Base-by-base conservation (phyloP, 2,329 filamentous ascomycete species). In the Penicillium sp. region DNA sequence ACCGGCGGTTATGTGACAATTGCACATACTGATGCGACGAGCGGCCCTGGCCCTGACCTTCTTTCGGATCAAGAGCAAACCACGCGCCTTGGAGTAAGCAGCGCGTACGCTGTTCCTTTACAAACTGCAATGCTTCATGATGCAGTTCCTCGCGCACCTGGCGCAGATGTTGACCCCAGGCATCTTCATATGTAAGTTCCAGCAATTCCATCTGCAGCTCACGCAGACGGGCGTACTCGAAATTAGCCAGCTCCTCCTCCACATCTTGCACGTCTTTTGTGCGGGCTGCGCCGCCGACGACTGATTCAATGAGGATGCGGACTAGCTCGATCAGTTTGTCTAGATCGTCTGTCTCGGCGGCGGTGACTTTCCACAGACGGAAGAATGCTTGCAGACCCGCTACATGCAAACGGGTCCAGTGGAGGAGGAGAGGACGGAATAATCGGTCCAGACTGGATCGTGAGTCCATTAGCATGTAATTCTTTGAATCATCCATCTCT, bases 31-130 rank as follows among this genome's bases (percentile, higher is more conserved):
- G 86, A 87, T 91, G 96, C 5, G 84, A 78, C 10, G 81, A 82
- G 3, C 72, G 71, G 48, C 73, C 80, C 65, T 63, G 76, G 61
- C 79, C 83, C 69, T 68, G 74, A n/a, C n/a, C n/a, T n/a, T n/a
- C n/a, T 67, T 72, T 77, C 62, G 75, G 82, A 73, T 76, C 72
- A 43, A 77, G 75, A 3, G 84, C 81, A 62, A 97, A 99, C 94
- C 94, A 99, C 9, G 89, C 87, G 6, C 94, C 94, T 62, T 91
- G 84, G 3, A 97, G 82, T 34, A 99, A 79, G 69, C 92, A 97
- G 50, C 94, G 84, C 57, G 97, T 90, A 33, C 94, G 87, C 73
- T 99, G 94, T 76, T 99, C 94, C 74, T 96, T 97, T 74, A 97
- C 90, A 68, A 99, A 99, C 67, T 96, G 91, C 50, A 97, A 77